Base-by-base conservation (phyloP, 2,329 filamentous ascomycete genomes). In the Colletotrichum liriopes region DNA sequence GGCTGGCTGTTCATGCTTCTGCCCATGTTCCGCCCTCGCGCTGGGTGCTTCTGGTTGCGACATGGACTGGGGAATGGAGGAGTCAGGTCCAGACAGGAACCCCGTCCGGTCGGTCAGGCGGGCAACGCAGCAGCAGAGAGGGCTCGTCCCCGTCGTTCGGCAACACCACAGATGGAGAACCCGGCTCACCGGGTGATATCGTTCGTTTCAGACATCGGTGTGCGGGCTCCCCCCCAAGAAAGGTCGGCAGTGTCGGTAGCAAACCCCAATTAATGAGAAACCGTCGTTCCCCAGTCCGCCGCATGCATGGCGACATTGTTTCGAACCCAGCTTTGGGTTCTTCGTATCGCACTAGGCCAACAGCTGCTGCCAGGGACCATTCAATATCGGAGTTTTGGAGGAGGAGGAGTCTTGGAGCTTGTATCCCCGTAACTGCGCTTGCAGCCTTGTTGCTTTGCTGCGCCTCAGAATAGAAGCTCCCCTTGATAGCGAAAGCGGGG, bases 131-230 rank as follows among this genome's bases (percentile, higher is more conserved):
- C 23, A 26, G 8, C 35, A 37, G 35, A n/a, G 9, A n/a, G 43
- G 18, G 20, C 20, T 23, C 20, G 18, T 55, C 7, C 32, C 32
- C 52, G 5, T 55, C 37, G 32, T 55, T 37, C 20, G 52, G 52
- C 29, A n/a, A 55, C 52, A 37, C 32, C 9, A 37, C 18, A 51
- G 20, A 23, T 47, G 45, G 32, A 60, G 62, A 52, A 62, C 26
- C 26, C 43, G 58, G 58, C 69, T 68, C 69, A 60, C 69, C 52
- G 65, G 69, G 69, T 72, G 69, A 72, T 72, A 72, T 72, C 58
- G 65, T 59, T 64, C 51, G 69, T 72, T 72, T 72, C 69, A 72
- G 65, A 72, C 59, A 47, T 47, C 52, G 65, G 59, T 72, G 65
- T 43, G 69, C 41, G 58, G 56, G 51, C 29, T 64, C n/a, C 59